Evolutionary conservation across 352 stramenopile genomes (phyloP), one percentile per base, ranked within the genome.

Genomic region (Pilasporangium apinafurcum): DNA sequence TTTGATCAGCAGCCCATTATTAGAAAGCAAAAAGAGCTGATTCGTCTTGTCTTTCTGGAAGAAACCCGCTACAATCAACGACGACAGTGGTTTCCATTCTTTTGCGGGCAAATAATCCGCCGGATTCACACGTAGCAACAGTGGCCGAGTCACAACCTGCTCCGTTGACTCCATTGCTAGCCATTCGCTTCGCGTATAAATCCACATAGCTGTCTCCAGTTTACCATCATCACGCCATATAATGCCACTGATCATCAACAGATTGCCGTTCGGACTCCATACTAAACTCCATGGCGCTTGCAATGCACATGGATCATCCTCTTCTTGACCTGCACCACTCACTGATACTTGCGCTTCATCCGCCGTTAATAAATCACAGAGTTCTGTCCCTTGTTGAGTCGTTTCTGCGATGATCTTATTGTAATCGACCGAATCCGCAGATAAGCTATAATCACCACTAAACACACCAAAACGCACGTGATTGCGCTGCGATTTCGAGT

Each of bases 191-290:
- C 57, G 49, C 0, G 68, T 56, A 35, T 67, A 61, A 17, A 90
- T 28, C 72, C 69, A 87, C 21, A 90, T 6, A 28, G 16, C 54
- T 41, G 28, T 41, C 35, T 59, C 65, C 14, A 2, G 16, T 37
- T 46, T 43, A 16, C 38, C 56, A 18, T 65, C 44, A 8, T 46
- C 44, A 29, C 10, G 30, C 18, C 33, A n/a, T 14, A 67, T 21
- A 17, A 44, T 42, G 9, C 74, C 74, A 14, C 52, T 51, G 10
- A 87, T 34, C 27, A 83, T 50, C 21, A 90, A 47, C 44, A 79
- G 66, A 8, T 63, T 53, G 6, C 51, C 58, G 43, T 87, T 68
- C 13, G 65, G 51, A 54, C 72, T 90, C 77, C 69, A 83, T n/a
- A 32, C 45, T 0, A 83, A 43, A 26, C 45, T 43, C 67, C 66